Base-by-base conservation (phyloP, 208 protist species). In the Kentomonas sorsogonicus region DNA sequence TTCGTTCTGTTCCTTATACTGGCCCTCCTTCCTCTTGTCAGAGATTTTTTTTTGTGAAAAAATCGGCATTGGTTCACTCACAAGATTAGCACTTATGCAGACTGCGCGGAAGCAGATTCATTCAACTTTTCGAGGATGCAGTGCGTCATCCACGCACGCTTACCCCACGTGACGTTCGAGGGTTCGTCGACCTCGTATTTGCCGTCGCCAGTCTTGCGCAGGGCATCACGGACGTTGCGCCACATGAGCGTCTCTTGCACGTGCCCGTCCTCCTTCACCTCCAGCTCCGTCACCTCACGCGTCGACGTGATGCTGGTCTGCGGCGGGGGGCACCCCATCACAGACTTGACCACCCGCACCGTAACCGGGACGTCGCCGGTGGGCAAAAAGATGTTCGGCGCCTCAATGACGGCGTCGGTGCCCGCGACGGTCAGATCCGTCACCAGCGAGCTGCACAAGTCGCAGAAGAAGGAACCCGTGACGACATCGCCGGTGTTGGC, bases 181-280 rank as follows among this genome's bases (percentile, higher is more conserved):
- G n/a, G n/a, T n/a, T n/a, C n/a, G 15, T 61, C 54, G 43, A 67
- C 63, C 4, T 64, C 74, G 9, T 78, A 67, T 22, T 64, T 54
- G 38, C 58, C 69, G 25, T 68, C 46, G 4, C 41, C 50, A 20
- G 64, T 61, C 23, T 18, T 31, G 16, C 33, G 33, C 11, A 84
- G 39, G 40, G 48, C 60, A 31, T 65, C 54, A 2, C 52, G 44
- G 23, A 85, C 66, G 50, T 89, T 57, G 16, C 71, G 70, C 72
- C 81, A 80, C 69, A 89, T 84, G 52, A 74, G 66, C 6, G 64
- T 63, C 39, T 82, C 70, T 69, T 85, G 74, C 43, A 59, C 33
- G 38, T 66, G 59, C 2, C 68, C 68, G 3, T 71, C 63, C 34
- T 85, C 77, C 18, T 69, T 45, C 40, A 84, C 73, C 46, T 60